These are phyloP conservation scores for Phlegmacium glaucopus DNA, from an alignment of 768 basidiomycete genomes.

Conservation along the genomic window DNA sequence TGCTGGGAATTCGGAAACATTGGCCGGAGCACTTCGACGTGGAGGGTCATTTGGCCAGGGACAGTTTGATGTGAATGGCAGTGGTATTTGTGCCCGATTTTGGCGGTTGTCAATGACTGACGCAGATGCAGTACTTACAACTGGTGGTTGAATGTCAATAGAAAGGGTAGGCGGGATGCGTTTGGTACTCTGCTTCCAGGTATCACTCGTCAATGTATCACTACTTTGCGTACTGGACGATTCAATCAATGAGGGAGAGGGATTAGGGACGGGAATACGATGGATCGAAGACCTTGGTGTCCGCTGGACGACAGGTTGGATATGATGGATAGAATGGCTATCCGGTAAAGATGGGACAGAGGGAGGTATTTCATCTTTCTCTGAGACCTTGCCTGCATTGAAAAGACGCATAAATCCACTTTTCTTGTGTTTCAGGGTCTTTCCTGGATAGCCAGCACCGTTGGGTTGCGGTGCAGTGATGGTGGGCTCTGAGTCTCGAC, in stretches of 20 bases:
- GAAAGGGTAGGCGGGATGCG: constrained; percentile 38
- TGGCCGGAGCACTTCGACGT: constrained; percentile 66
- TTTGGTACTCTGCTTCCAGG: constrained; percentile 26
- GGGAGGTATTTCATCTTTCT: constrained; percentile 50
- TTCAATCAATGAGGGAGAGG: constrained; percentile 33
- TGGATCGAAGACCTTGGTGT: constrained; percentile 26
- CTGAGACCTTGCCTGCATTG: constrained; percentile 47
- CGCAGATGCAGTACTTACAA: constrained; percentile 15
- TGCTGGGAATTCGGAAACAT: constrained; percentile 57
- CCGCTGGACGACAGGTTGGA: constrained; percentile 26
- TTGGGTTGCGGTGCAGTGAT: constrained; percentile 10
- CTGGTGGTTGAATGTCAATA: constrained; percentile 34
- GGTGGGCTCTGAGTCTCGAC: constrained; percentile 38
- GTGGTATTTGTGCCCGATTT: constrained; percentile 19
- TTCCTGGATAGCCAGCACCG: constrained; percentile 28
- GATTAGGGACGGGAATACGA: constrained; percentile 41
- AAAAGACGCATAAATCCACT: constrained; percentile 82
- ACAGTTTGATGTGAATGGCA: constrained; percentile 13
- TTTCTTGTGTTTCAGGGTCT: constrained; percentile 68
- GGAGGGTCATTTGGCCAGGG: constrained; percentile 25
- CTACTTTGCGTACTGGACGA: constrained; percentile 12
- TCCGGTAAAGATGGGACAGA: constrained; percentile 55
- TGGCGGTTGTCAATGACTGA: constrained; percentile 19
- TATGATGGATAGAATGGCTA: constrained; percentile 5
- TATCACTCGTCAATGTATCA: constrained; percentile 3